Evolutionary conservation across 805 yeast genomes (phyloP), one percentile per base, ranked within the genome.

Genomic region (Metschnikowia gelsemii): DNA sequence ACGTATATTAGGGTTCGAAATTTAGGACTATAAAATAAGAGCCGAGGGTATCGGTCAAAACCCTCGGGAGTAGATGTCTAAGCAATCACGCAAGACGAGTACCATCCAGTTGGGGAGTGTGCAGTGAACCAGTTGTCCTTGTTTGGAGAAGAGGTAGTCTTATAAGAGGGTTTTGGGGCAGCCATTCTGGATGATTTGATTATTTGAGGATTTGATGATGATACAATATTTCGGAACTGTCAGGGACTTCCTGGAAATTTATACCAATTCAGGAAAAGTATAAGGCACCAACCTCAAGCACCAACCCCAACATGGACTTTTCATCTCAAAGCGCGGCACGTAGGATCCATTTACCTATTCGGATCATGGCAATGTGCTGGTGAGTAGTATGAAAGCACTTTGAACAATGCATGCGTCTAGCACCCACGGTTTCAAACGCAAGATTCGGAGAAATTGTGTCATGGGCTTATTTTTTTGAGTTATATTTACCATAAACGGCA

Each of bases 81-180:
- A 4, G 26, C 35, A 21, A 32, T 32, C 7, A 32, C 26, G 17
- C 35, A 32, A 12, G 35, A 32, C 8, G 35, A 32, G 35, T 32
- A 32, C 35, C 35, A 32, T 7, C 35, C 35, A 16, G 24, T 32
- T 21, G 4, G 11, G 35, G 26, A 20, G 35, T 9, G 12, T 16
- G 35, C 35, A 13, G 35, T 32, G 16, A 32, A 20, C 26, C 24
- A 32, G 35, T 32, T 32, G 35, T 32, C 35, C 19, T 32, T 32
- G 26, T 32, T 32, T 20, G 35, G 26, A 8, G 35, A 7, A 8
- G 33, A 30, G 9, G 33, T 30, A 22, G 20, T 30, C 33, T 30
- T 30, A 13, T 20, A 30, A 22, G 33, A 19, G 17, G 35, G 21
- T 32, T 32, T 13, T 11, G 35, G 26, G 8, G 35, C 26, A 20